These are phyloP conservation scores for Talaromyces amestolkiae DNA, from an alignment of 2,329 filamentous ascomycete genomes.

Conservation along the genomic window DNA sequence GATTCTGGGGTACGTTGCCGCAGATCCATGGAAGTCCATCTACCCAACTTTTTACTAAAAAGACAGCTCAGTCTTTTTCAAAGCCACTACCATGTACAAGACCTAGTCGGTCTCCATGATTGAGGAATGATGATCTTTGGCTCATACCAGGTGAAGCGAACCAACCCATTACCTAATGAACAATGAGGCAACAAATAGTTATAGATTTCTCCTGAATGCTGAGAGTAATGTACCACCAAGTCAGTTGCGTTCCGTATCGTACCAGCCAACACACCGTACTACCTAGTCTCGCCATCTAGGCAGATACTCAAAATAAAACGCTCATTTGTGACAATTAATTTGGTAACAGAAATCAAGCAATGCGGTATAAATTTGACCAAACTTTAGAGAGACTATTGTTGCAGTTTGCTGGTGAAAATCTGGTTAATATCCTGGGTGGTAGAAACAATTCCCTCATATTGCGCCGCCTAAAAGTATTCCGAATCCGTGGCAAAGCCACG, in stretches of 20 bases:
- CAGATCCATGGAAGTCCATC: not conserved
- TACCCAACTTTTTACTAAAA: no score
- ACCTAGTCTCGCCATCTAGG: not conserved
- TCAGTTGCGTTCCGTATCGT: not conserved
- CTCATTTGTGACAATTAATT: not conserved
- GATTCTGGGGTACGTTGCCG: conserved; percentile 5
- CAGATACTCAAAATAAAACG: not conserved
- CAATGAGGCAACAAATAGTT: not conserved
- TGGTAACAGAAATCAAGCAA: not conserved
- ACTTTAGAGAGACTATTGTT: not conserved
- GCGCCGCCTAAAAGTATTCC: not conserved
- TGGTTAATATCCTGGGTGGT: conserved; percentile 6
- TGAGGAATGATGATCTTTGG: not conserved
- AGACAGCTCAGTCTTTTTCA: not conserved
- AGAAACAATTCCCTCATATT: conserved; percentile 12
- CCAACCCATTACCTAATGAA: not conserved
- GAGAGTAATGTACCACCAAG: not conserved
- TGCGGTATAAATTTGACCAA: no score
- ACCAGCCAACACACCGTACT: not conserved
- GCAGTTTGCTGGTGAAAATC: not conserved
- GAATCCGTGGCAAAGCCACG: not conserved
- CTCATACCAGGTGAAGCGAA: not conserved
- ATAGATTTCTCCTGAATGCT: not conserved
- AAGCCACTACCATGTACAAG: not conserved
- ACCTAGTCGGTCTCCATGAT: not conserved